Base-by-base conservation (phyloP, 2,329 filamentous ascomycete genomes). In the Phoma sp. region DNA sequence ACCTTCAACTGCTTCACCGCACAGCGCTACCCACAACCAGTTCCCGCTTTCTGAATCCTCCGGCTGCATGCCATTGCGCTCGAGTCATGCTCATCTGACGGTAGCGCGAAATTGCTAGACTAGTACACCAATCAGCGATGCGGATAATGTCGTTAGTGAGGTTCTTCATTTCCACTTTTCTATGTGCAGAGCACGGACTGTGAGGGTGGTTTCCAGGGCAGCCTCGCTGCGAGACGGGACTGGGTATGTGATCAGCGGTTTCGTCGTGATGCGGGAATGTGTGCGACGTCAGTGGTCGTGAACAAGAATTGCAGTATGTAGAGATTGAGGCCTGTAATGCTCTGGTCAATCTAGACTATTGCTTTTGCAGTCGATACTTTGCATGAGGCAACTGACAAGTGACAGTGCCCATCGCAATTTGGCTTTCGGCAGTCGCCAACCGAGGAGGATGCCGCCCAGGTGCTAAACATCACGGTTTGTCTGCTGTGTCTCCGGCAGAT, bases 101-200 rank as follows among this genome's bases (percentile, higher is more conserved):
- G 40, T 36, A 54, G 53, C 58, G 60, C 58, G 60, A 59, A 69
- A 57, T 57, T 58, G 47, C 43, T 55, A 54, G 43, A 51, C 60
- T 58, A 61, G 49, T 54, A 54, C 58, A 40, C 70, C 65, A 72
- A 73, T 73, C 62, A 68, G 15, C 15, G 29, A 27, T 31, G 39
- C 31, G 32, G n/a, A 19, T 36, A 22, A 40, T 25, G 51, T 35
- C 58, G 57, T 22, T 54, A 54, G 51, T 49, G 39, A 37, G 47
- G 44, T 41, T 55, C 57, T 63, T 62, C 56, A 46, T 71, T 72
- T 73, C 72, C 71, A 70, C 69, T 69, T 71, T 68, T 70, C 68
- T 71, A 67, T 69, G 70, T 68, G 63, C 65, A 65, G 39, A 47
- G 51, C 61, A 60, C 57, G 51, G 64, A 27, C 54, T 54, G 36